phyloP scores from a whole-genome alignment of 805 yeast species.

The Teunomyces funiuensis region DNA sequence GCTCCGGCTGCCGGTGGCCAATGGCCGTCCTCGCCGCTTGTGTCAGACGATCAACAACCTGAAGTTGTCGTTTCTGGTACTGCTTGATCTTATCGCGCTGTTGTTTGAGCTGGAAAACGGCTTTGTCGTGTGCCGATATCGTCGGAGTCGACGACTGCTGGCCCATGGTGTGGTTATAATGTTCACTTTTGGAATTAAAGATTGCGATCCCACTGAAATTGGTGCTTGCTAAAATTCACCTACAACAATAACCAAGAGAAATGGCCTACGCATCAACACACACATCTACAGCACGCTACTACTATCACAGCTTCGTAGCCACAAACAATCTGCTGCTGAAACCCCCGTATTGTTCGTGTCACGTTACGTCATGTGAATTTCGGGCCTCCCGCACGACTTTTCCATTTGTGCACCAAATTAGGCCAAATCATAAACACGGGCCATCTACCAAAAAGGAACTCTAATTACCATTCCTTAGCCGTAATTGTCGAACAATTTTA shows the following conservation, averaged over 20 bases:
- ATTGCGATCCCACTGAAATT: no score
- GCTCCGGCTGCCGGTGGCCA: conserved; percentile 49
- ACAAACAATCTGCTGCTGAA: no score
- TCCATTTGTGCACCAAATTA: conserved; percentile 4
- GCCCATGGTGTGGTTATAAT: conserved; percentile 29
- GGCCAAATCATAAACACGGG: conserved; percentile 4
- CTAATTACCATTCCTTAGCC: conserved; percentile 2
- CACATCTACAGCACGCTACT: no score
- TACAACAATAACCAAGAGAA: no score
- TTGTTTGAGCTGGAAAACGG: conserved; percentile 79
- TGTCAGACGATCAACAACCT: conserved; percentile 60
- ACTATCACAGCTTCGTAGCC: no score
- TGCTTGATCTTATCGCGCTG: conserved; percentile 84
- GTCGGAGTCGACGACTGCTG: conserved; percentile 51
- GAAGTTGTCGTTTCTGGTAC: conserved; percentile 60
- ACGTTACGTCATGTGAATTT: no score
- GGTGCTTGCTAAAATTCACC: no score
- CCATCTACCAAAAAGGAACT: conserved; percentile 4
- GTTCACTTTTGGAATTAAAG: neutral
- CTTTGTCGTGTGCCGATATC: conserved; percentile 82
- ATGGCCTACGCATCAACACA: no score
- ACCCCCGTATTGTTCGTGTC: no score
- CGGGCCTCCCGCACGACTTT: neutral
- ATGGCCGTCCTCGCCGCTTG: conserved; percentile 58
- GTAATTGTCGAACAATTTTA: conserved; percentile 3